Base-by-base conservation (phyloP, 2,329 filamentous ascomycete genomes). In the Aspergillus ustus region DNA sequence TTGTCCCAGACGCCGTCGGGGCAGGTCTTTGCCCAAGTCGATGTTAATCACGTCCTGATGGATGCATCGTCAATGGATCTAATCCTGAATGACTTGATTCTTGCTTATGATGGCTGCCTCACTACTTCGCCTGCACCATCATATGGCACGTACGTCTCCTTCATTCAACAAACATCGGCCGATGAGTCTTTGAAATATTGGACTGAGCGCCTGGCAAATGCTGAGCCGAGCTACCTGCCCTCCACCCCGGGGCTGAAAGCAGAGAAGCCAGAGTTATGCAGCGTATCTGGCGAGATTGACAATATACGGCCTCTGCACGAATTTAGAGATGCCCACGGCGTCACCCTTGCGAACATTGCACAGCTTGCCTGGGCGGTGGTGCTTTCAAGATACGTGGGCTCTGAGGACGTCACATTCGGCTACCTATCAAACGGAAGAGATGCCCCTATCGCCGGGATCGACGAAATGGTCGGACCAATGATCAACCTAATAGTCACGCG, bases 41-140 rank as follows among this genome's bases (percentile, higher is more conserved):
- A 61, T 37, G 49, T 61, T 19, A 61, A 57, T n/a, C 59, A 61
- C 43, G 59, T 48, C 15, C 45, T 61, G 3, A 61, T 61, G 40
- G 59, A 61, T 22, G 59, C 59, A 3, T 52, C 49, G 2, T 61
- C 59, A 4, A 56, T 61, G 46, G 45, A 40, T 15, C 20, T 61
- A 6, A 56, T 61, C 13, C n/a, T 56, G 7, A 51, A 46, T 34
- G 59, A 61, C 9, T 31, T 61, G 7, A 28, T 46, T 7, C 7
- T 48, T 5, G 52, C 59, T 4, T 61, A 61, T n/a, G 59, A 61
- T 13, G 28, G 52, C 20, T 6, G 2, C 6, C 46, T 61, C 15
- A 19, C 52, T 2, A 8, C 22, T 0, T 15, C 6, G 2, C 37
- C 52, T 20, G 52, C 52, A 5, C 59, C 59, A 22, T 52, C 49